Conservation (phyloP, 192 early-diverging fungal genomes). For the Linnemannia exigua region DNA sequence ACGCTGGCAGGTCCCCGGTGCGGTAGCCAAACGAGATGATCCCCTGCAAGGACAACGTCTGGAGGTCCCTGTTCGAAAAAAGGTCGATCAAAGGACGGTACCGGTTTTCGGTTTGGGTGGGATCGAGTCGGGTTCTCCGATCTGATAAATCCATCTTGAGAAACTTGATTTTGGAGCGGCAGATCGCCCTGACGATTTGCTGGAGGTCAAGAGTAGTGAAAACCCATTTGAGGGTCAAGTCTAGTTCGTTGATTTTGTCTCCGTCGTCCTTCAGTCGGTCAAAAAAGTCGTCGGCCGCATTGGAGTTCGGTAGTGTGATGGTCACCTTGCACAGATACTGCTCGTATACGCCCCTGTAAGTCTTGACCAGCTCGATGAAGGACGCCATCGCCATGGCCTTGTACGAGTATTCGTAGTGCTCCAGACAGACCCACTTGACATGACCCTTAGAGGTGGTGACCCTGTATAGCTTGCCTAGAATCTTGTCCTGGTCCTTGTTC, state of each 20-base stretch:
- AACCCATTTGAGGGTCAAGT: slow-evolving; percentile 5
- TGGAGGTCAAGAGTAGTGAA: slow-evolving; percentile 5
- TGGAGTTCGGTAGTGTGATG: neutral
- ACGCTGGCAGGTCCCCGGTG: neutral
- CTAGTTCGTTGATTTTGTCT: slow-evolving; percentile 10
- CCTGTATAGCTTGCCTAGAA: slow-evolving; percentile 39
- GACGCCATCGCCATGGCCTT: neutral
- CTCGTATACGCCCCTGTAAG: neutral
- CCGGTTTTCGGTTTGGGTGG: neutral
- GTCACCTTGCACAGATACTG: slow-evolving; percentile 15
- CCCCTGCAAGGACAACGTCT: neutral
- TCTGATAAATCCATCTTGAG: slow-evolving; percentile 6
- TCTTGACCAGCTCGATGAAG: slow-evolving; percentile 5
- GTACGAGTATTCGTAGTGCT: neutral
- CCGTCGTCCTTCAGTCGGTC: neutral
- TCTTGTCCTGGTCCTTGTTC: slow-evolving; percentile 35
- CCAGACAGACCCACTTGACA: slow-evolving; percentile 31
- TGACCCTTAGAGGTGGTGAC: slow-evolving; percentile 17
- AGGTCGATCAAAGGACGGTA: slow-evolving; percentile 17
- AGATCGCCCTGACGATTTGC: neutral
- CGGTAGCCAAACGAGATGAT: neutral
- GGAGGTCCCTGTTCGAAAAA: neutral
- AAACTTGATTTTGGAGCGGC: slow-evolving; percentile 12
- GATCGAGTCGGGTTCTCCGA: neutral
- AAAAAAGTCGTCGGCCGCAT: slow-evolving; percentile 7